Evolutionary conservation across 257 asterid species (phyloP).

Genomic region (Penstemon newberryi): DNA sequence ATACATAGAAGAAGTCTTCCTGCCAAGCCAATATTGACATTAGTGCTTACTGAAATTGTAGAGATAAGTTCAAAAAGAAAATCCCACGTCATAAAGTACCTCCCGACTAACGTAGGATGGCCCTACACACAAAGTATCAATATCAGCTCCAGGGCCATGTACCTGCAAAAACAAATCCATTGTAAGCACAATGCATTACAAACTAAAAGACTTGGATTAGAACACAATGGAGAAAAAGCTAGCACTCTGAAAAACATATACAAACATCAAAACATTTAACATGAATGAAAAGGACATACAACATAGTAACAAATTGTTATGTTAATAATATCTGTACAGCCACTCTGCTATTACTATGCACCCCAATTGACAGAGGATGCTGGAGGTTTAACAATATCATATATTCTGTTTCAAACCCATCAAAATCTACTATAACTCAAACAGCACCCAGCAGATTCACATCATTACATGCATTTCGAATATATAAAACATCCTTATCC

Average conservation of each 20-base stretch:
- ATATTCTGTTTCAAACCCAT: not conserved
- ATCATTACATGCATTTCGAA: conserved; percentile 10
- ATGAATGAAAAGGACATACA: not conserved
- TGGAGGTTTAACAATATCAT: not conserved
- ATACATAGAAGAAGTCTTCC: conserved; percentile 81
- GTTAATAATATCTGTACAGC: not conserved
- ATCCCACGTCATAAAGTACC: conserved; percentile 31
- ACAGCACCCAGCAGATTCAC: not conserved
- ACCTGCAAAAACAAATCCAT: conserved; percentile 40
- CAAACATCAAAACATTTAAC: not conserved
- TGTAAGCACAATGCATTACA: not conserved
- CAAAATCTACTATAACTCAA: not conserved
- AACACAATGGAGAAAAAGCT: not conserved
- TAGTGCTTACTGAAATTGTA: conserved; percentile 11
- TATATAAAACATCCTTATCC: not conserved
- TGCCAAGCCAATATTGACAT: conserved; percentile 30
- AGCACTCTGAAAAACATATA: not conserved
- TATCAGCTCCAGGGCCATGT: conserved; percentile 76
- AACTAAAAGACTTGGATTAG: conserved; percentile 11
- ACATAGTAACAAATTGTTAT: not conserved
- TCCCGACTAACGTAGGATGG: conserved; percentile 64
- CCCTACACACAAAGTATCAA: conserved; percentile 70
- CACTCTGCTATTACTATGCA: not conserved
- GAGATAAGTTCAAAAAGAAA: not conserved
- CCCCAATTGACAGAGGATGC: conserved; percentile 14